Base-by-base conservation (phyloP, 495 filamentous ascomycete species). In the Aspergillus bridgeri region DNA sequence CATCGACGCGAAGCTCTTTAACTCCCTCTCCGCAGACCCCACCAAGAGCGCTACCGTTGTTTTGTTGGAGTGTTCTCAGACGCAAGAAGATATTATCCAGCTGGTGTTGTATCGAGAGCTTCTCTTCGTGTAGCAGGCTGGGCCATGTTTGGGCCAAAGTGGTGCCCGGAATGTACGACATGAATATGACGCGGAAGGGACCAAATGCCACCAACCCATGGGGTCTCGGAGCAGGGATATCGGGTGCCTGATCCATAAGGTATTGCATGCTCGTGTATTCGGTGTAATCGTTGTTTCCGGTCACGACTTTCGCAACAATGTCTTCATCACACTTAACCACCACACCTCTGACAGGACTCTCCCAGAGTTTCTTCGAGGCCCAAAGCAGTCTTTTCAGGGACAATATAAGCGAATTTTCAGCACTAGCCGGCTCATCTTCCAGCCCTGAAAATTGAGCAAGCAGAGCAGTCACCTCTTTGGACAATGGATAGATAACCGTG, bases 261-360 rank as follows among this genome's bases (percentile, higher is more conserved):
- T 73, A 77, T 59, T 70, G 58, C 42, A 75, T 57, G 51, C 50
- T 65, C 8, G 64, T 68, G 57, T 69, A 74, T 52, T 74, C 68
- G 0, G 69, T 73, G 42, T 59, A 65, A 60, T 71, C 68, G 3
- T 56, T 57, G 42, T 51, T 61, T 45, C 54, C 57, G 7, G 17
- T 27, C 21, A 69, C 50, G 21, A 68, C 62, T 60, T 75, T 74
- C 55, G 56, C 64, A 19, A 70, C 65, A 53, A 73, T 60, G 9
- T 69, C 51, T 5, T 66, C 58, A 27, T 54, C 64, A 49, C 65
- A 67, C 48, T 65, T 68, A 15, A 69, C 54, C 19, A 69, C 61
- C 20, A 61, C 42, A 11, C 57, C 50, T 52, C 58, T 38, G 33
- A 60, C 42, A 49, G 38, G 42, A 21, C 43, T 58, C 33, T 65